A percentile compares a stretch with the other conserved stretches of the same genome.
Evolutionary conservation across 2,329 filamentous ascomycete genomes (phyloP).

Genomic region (Arthrobotrys iridis): DNA sequence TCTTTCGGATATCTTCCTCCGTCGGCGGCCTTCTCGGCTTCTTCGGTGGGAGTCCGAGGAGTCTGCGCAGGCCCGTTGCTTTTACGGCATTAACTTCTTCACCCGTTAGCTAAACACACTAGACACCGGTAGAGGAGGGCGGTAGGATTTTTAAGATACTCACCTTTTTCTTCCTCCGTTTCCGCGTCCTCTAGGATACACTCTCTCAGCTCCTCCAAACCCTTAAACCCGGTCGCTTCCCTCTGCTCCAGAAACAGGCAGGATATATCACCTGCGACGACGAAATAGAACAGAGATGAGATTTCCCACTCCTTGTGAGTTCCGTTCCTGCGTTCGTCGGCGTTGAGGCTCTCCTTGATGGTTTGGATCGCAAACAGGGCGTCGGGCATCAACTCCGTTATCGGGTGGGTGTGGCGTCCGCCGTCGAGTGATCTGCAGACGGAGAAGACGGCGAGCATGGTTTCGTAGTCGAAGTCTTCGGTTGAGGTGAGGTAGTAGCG

Average conservation of each 20-base stretch:
- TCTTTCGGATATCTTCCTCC: not conserved
- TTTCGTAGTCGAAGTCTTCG: not conserved
- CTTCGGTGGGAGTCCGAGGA: not conserved
- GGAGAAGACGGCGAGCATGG: not conserved
- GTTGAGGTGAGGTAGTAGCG: conserved; percentile 4
- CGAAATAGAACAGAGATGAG: conserved; percentile 16
- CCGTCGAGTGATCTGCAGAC: not conserved
- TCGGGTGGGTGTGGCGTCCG: not conserved
- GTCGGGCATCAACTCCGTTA: conserved; percentile 17
- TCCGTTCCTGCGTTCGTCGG: conserved; percentile 5
- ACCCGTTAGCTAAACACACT: not conserved
- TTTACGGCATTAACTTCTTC: not conserved
- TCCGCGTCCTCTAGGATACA: not conserved
- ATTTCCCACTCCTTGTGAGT: conserved; percentile 24
- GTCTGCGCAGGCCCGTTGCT: not conserved
- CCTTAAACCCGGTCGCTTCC: conserved; percentile 4
- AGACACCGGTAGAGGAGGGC: not conserved
- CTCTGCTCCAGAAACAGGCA: conserved; percentile 24
- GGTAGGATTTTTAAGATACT: not conserved
- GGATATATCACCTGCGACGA: not conserved
- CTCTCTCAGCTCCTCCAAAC: not conserved
- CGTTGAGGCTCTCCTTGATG: conserved; percentile 10
- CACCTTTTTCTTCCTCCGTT: not conserved
- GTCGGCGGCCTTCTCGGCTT: not conserved
- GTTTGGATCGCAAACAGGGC: conserved; percentile 15